phyloP scores from a whole-genome alignment of 768 basidiomycete genomes.

The Mrakia hoshinonis region DNA sequence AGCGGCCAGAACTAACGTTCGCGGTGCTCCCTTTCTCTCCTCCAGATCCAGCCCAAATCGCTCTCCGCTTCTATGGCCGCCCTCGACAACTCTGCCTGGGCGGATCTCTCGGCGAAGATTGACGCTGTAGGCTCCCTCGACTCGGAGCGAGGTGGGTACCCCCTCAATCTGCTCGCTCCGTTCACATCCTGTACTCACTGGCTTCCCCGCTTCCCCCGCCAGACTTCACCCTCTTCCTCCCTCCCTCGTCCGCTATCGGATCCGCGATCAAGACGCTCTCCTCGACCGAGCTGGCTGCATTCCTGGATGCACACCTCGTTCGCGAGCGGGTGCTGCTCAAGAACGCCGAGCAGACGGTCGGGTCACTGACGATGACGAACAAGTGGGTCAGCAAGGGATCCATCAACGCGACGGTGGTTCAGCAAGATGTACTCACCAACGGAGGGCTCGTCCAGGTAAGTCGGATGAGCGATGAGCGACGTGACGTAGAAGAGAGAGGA shows the following conservation, averaged over 20 bases:
- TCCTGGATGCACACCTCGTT: slow-evolving; percentile 13
- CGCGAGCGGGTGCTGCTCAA: background rate
- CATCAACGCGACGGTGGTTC: background rate
- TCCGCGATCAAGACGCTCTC: background rate
- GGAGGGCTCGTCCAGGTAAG: slow-evolving; percentile 10
- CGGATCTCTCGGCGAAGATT: background rate
- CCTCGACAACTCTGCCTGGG: background rate
- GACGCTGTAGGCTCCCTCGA: background rate
- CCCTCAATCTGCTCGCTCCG: background rate
- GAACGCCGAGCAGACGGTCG: background rate
- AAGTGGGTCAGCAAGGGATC: background rate
- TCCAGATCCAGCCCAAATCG: background rate
- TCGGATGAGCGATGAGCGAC: background rate
- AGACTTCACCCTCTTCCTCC: slow-evolving; percentile 25
- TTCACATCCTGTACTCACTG: background rate
- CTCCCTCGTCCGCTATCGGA: background rate
- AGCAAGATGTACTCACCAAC: slow-evolving; percentile 4
- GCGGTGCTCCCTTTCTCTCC: too few relatives aligned
- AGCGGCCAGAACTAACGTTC: too few relatives aligned
- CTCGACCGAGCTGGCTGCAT: background rate
- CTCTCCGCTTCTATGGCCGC: background rate
- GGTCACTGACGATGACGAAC: background rate
- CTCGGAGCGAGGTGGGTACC: background rate
- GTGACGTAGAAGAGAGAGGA: background rate
- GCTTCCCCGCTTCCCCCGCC: background rate